A percentile compares a stretch with the other conserved stretches of the same genome.
These are phyloP conservation scores for Alternaria triticina DNA, from an alignment of 2,329 filamentous ascomycete species.

Conservation along the genomic window DNA sequence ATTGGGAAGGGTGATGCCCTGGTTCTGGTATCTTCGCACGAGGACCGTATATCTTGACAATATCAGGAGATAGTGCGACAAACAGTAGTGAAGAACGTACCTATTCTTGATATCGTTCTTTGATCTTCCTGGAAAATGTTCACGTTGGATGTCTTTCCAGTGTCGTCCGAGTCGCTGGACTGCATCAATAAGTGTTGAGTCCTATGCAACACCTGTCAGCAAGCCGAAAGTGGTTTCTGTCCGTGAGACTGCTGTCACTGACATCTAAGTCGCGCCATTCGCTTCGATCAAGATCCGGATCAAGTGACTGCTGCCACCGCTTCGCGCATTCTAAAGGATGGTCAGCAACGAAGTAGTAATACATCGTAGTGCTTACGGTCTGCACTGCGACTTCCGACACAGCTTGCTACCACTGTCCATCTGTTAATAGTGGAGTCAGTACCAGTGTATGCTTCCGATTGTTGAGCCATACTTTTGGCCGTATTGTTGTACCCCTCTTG, in stretches of 20 bases:
- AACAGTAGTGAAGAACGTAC: slow-evolving; percentile 17
- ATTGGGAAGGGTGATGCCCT: slow-evolving; percentile 35
- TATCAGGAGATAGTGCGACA: neutral
- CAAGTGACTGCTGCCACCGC: slow-evolving; percentile 54
- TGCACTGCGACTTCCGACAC: slow-evolving; percentile 48
- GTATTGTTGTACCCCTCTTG: slow-evolving; percentile 43
- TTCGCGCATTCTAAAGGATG: slow-evolving; percentile 54
- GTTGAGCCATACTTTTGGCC: slow-evolving; percentile 43
- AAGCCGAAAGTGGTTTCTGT: neutral
- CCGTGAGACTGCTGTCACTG: slow-evolving; percentile 8
- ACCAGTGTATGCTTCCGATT: neutral
- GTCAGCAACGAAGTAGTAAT: neutral
- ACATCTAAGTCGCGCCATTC: slow-evolving; percentile 49
- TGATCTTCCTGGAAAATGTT: slow-evolving; percentile 45
- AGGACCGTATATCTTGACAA: slow-evolving; percentile 38
- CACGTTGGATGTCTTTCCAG: slow-evolving; percentile 48
- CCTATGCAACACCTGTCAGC: slow-evolving; percentile 17
- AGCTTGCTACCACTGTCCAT: slow-evolving; percentile 52
- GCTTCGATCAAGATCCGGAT: slow-evolving; percentile 50
- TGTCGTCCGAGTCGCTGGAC: slow-evolving; percentile 44
- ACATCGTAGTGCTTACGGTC: slow-evolving; percentile 42
- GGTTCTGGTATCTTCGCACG: slow-evolving; percentile 38
- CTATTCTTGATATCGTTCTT: slow-evolving; percentile 51
- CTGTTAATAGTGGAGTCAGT: slow-evolving; percentile 26
- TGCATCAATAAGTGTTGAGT: slow-evolving; percentile 40